Conservation (phyloP, 1,284 basidiomycete genomes). For the Athelia sp. region DNA sequence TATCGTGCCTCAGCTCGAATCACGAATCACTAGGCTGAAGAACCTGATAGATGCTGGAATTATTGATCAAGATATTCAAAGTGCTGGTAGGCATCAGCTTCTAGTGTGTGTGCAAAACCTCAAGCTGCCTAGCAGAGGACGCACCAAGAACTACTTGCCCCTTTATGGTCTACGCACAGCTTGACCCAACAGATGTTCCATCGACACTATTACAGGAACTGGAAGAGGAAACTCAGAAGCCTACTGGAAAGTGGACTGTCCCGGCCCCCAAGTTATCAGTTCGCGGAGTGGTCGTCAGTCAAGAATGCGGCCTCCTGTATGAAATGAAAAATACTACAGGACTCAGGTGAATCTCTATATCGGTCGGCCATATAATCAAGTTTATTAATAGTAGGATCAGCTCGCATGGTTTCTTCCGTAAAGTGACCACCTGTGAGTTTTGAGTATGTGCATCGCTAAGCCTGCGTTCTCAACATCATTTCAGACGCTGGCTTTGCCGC, state of each 20-base stretch:
- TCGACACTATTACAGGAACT: slow-evolving; percentile 56
- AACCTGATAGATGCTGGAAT: slow-evolving; percentile 59
- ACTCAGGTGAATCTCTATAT: slow-evolving; percentile 41
- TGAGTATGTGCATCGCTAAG: not conserved
- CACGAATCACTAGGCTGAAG: slow-evolving; percentile 54
- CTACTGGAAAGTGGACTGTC: slow-evolving; percentile 63
- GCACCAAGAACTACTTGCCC: slow-evolving; percentile 50
- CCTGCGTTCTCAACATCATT: slow-evolving; percentile 5
- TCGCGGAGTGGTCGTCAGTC: slow-evolving; percentile 65
- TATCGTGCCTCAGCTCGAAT: slow-evolving; percentile 61
- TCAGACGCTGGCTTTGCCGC: slow-evolving; percentile 72
- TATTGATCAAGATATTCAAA: slow-evolving; percentile 44
- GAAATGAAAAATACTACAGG: slow-evolving; percentile 64
- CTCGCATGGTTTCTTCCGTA: slow-evolving; percentile 68
- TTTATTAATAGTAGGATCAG: slow-evolving; percentile 23
- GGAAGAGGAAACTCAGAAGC: slow-evolving; percentile 65
- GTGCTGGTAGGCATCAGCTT: slow-evolving; percentile 20
- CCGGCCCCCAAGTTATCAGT: slow-evolving; percentile 50
- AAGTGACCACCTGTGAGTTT: slow-evolving; percentile 73
- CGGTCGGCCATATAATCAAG: not conserved
- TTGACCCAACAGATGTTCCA: slow-evolving; percentile 48
- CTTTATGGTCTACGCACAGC: slow-evolving; percentile 60
- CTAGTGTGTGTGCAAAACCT: not conserved
- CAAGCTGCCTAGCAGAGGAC: slow-evolving; percentile 33
- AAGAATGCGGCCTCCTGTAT: slow-evolving; percentile 72